Evolutionary conservation across 768 basidiomycete genomes (phyloP), one percentile per base, ranked within the genome.

Genomic region (Floccularia luteovirens): DNA sequence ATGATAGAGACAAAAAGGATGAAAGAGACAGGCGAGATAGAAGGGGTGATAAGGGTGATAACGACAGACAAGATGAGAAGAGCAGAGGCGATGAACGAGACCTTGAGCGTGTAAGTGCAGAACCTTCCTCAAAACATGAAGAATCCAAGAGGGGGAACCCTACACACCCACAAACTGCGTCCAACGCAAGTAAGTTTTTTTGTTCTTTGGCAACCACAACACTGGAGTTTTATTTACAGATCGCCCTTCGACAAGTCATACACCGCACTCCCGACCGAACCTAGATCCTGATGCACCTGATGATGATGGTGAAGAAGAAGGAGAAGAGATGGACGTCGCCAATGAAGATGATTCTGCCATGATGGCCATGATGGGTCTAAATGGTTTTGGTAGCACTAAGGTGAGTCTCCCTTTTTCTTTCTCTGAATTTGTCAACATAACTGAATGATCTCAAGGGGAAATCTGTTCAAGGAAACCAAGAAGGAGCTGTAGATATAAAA

Each of bases 351-450:
- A 87, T 17, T 74, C 75, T 34, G 81, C 77, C 39, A 90, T 96
- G 80, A 87, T 85, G 75, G 77, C 82, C 25, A 73, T 78, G 70
- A 94, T 98, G 89, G 93, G 94, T 30, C 63, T 98, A 51, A 53
- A 61, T 33, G 88, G 90, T 7, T 98, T 98, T 55, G 90, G 86
- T 7, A 71, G 79, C 0, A 94, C 94, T 0, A 96, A 97, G 70
- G 92, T 89, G 50, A 39, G 61, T 23, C 10, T 6, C n/a, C n/a
- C n/a, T n/a, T n/a, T n/a, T n/a, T n/a, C n/a, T n/a, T n/a, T n/a
- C n/a, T n/a, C n/a, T n/a, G n/a, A n/a, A n/a, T n/a, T n/a, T n/a
- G n/a, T n/a, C n/a, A n/a, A n/a, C n/a, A n/a, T n/a, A n/a, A n/a
- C n/a, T n/a, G n/a, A n/a, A n/a, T n/a, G n/a, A n/a, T n/a, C n/a